Evolutionary conservation across 2,329 filamentous ascomycete species (phyloP).

Genomic region (Pochonia chlamydosporia): DNA sequence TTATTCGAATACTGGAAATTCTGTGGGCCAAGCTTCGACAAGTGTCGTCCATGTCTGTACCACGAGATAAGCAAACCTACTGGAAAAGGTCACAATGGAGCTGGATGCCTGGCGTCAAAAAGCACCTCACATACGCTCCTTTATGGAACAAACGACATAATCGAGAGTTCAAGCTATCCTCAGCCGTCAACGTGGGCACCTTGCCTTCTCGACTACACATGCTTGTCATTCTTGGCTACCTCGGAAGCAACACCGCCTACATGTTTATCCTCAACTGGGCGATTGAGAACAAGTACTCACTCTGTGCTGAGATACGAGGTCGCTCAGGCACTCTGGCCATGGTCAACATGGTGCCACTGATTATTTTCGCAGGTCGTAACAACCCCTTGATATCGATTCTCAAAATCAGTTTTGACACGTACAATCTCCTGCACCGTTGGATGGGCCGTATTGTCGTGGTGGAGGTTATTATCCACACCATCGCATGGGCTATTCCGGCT

Average conservation of each 20-base stretch:
- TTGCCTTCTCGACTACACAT: conserved; percentile 60
- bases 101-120: conserved; percentile 59
- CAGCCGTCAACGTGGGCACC: conserved; percentile 54
- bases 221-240: conserved; percentile 50
- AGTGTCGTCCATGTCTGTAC: conserved; percentile 50
- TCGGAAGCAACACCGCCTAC: conserved; percentile 57
- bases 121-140: conserved; percentile 54
- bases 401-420: conserved; percentile 90
- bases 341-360: conserved; percentile 86
- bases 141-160: conserved; percentile 62
- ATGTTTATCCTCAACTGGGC: conserved; percentile 57
- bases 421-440: conserved; percentile 72
- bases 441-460: conserved; percentile 68
- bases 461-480: conserved; percentile 62
- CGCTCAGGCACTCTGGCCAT: conserved; percentile 78
- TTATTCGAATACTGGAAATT: conserved; percentile 48
- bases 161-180: conserved; percentile 57
- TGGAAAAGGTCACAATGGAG: conserved; percentile 53
- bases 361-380: conserved; percentile 86
- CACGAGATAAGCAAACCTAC: conserved; percentile 48
- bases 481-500: conserved; percentile 70
- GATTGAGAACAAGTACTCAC: conserved; percentile 51
- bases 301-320: conserved; percentile 78
- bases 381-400: conserved; percentile 82
- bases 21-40: conserved; percentile 52